Percentiles rank a stretch among this genome's conserved stretches.
Evolutionary conservation across 2,329 filamentous ascomycete species (phyloP).

Genomic region (Juglanconis juglandina): DNA sequence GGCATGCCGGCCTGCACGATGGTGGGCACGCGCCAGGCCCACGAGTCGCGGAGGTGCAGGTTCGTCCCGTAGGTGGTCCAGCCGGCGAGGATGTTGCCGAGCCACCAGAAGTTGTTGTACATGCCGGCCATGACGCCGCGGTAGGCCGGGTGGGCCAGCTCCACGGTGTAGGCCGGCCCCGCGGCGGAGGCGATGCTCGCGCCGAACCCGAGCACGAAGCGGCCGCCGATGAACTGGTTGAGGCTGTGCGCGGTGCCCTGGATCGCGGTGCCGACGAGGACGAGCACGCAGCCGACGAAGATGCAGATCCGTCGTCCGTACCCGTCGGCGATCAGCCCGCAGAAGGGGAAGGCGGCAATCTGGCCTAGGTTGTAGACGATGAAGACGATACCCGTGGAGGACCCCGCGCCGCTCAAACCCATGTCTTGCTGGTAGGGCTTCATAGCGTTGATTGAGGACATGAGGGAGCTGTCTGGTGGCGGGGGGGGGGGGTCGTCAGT

Average conservation of each 20-base stretch:
- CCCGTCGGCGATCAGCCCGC: slow-evolving; percentile 44
- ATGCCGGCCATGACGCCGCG: slow-evolving; percentile 40
- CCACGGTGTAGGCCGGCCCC: slow-evolving; percentile 45
- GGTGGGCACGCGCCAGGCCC: slow-evolving; percentile 35
- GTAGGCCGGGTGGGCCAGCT: slow-evolving; percentile 36
- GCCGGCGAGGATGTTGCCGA: slow-evolving; percentile 48
- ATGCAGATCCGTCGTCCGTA: slow-evolving; percentile 47
- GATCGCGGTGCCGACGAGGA: slow-evolving; percentile 44
- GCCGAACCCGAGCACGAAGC: slow-evolving; percentile 60
- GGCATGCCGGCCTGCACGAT: slow-evolving; percentile 44
- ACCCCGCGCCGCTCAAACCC: slow-evolving; percentile 27
- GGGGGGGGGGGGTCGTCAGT: background rate
- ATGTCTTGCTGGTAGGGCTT: slow-evolving; percentile 47
- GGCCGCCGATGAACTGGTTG: slow-evolving; percentile 50
- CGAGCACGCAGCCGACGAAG: slow-evolving; percentile 39
- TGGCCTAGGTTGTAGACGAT: slow-evolving; percentile 52
- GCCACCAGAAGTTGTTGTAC: slow-evolving; percentile 45
- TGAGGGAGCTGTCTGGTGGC: slow-evolving; percentile 47
- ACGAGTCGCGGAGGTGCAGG: slow-evolving; percentile 34
- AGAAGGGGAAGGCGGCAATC: slow-evolving; percentile 43
- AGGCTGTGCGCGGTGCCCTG: slow-evolving; percentile 37
- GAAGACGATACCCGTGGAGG: slow-evolving; percentile 46
- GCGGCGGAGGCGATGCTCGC: slow-evolving; percentile 44
- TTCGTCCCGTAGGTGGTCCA: slow-evolving; percentile 45
- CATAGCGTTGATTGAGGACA: slow-evolving; percentile 52